phyloP scores from a whole-genome alignment of 805 yeast species.

The Lachancea thermotolerans region DNA sequence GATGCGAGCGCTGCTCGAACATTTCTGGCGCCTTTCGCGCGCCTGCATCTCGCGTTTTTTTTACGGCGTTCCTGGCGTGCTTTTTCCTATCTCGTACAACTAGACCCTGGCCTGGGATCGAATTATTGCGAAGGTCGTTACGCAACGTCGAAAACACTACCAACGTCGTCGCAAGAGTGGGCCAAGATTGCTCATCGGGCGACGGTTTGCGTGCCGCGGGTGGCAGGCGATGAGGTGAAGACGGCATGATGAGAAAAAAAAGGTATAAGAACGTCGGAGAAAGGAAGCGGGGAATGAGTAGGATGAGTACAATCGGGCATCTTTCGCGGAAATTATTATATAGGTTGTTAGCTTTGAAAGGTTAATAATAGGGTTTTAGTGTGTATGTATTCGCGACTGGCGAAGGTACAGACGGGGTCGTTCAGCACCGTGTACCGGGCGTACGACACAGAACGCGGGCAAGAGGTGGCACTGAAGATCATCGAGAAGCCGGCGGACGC shows the following conservation, averaged over 20 bases:
- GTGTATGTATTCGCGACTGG: constrained; percentile 6
- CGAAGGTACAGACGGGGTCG: constrained; percentile 26
- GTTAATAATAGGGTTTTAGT: neutral
- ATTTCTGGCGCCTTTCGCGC: neutral
- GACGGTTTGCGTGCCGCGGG: neutral
- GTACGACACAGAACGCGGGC: constrained; percentile 15
- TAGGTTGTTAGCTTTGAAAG: neutral
- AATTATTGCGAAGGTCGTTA: neutral
- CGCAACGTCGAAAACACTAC: no score
- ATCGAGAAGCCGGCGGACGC: constrained; percentile 17
- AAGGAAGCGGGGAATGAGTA: no score
- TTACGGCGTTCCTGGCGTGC: neutral
- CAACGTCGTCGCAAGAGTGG: neutral
- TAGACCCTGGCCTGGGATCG: neutral
- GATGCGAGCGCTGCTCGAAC: no score
- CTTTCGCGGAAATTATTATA: no score
- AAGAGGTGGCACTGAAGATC: constrained; percentile 27
- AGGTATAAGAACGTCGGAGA: no score
- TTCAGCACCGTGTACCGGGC: constrained; percentile 31
- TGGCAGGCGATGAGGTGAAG: neutral
- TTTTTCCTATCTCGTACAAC: neutral
- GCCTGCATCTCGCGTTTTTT: neutral
- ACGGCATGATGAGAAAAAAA: no score
- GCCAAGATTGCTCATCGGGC: neutral
- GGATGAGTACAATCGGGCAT: no score